Percentiles rank a stretch among this genome's conserved stretches.
phyloP scores from a whole-genome alignment of 352 stramenopile species.

The Globisporangium heterothallicum region DNA sequence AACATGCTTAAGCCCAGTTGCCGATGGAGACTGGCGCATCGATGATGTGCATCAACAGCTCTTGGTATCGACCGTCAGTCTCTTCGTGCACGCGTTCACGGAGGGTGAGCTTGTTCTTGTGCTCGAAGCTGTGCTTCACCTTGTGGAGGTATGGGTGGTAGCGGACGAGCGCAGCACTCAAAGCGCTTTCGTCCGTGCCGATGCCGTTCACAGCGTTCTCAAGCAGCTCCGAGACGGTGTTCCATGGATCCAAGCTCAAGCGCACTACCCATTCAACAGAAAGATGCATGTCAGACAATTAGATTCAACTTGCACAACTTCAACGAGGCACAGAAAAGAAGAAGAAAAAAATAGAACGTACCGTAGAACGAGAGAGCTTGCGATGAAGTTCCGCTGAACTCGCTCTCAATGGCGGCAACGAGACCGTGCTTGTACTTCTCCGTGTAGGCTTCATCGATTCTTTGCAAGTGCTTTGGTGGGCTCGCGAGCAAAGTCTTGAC shows the following conservation, averaged over 20 bases:
- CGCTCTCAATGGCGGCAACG: slow-evolving; percentile 48
- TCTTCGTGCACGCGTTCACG: slow-evolving; percentile 34
- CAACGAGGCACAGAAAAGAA: not conserved
- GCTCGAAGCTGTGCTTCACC: slow-evolving; percentile 24
- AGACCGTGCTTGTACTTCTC: slow-evolving; percentile 55
- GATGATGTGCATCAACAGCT: slow-evolving; percentile 26
- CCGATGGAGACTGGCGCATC: slow-evolving; percentile 18
- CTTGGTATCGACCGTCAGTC: slow-evolving; percentile 26
- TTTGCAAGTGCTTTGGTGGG: slow-evolving; percentile 49
- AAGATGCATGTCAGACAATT: no score
- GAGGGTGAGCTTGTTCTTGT: slow-evolving; percentile 27
- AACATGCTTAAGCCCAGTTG: slow-evolving; percentile 3
- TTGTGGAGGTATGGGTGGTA: slow-evolving; percentile 21
- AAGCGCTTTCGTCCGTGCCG: slow-evolving; percentile 30
- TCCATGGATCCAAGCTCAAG: slow-evolving; percentile 14
- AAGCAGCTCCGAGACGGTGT: slow-evolving; percentile 22
- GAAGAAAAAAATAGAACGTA: slow-evolving; percentile 12
- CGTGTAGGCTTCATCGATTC: slow-evolving; percentile 54
- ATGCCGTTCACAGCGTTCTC: slow-evolving; percentile 34
- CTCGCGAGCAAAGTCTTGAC: slow-evolving; percentile 57
- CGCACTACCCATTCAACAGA: no score
- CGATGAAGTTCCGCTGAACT: slow-evolving; percentile 59
- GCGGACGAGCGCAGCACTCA: slow-evolving; percentile 25
- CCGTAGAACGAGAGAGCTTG: slow-evolving; percentile 48
- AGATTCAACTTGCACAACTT: slow-evolving; percentile 1